Evolutionary conservation across 2,329 filamentous ascomycete species (phyloP).

Genomic region (Niveomyces coronatus): DNA sequence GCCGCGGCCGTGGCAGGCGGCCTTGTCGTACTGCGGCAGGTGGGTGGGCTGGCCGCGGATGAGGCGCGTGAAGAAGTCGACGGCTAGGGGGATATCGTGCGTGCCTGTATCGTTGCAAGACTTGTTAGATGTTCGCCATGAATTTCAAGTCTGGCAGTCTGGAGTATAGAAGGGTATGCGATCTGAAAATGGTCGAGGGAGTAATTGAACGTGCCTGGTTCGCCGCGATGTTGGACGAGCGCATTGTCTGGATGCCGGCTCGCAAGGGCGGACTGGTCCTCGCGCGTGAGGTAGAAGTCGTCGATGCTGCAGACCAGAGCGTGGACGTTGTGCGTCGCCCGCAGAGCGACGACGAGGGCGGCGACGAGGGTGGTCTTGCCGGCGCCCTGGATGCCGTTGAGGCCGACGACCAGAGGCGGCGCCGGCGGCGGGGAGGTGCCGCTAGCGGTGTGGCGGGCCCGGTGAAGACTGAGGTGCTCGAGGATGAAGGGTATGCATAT

Average conservation of each 20-base stretch:
- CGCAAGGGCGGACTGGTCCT: constrained; percentile 56
- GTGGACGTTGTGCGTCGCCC: constrained; percentile 43
- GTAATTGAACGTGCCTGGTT: constrained; percentile 47
- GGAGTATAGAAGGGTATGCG: not conserved
- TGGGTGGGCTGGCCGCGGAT: constrained; percentile 40
- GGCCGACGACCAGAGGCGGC: constrained; percentile 60
- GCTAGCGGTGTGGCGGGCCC: constrained; percentile 13
- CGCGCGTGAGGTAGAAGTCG: constrained; percentile 75
- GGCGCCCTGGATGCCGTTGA: constrained; percentile 86
- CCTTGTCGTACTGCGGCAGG: constrained; percentile 77
- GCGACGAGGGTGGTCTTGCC: constrained; percentile 85
- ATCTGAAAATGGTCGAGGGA: not conserved
- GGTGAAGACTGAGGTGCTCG: constrained; percentile 43
- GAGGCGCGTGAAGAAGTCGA: constrained; percentile 49
- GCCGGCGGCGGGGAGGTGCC: constrained; percentile 4
- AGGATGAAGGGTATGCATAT: constrained; percentile 72
- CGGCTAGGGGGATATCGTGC: constrained; percentile 62
- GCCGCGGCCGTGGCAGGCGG: constrained; percentile 62
- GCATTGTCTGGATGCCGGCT: constrained; percentile 57
- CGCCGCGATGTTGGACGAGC: constrained; percentile 70
- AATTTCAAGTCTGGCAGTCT: too few relatives aligned
- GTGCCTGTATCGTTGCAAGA: constrained; percentile 30
- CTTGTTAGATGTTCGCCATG: not conserved
- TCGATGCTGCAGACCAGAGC: constrained; percentile 74
- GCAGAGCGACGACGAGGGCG: constrained; percentile 51